Evolutionary conservation across 192 early-diverging fungal genomes (phyloP), one percentile per base, ranked within the genome.

Genomic region (Linnemannia exigua): DNA sequence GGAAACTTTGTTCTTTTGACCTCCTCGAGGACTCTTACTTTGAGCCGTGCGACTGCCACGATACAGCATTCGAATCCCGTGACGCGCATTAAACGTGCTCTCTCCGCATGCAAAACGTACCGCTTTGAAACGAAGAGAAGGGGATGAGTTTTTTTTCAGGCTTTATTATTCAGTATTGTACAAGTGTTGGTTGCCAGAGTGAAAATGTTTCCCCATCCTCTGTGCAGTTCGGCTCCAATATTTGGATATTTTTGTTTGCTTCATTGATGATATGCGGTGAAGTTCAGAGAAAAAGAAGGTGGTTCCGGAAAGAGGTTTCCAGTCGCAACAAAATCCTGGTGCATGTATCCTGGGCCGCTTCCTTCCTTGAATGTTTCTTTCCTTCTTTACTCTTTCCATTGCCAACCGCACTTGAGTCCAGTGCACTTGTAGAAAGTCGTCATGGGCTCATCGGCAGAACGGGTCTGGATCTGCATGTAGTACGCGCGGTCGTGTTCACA

Each of bases 381-480:
- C 2, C 54, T 9, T 15, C n/a, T 47, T 54, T 77, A 86, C 50
- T 94, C 94, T 77, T 93, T 93, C 95, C 95, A 96, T 71, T 93
- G 92, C 79, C 91, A 77, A 51, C 89, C 82, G 72, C 95, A 96
- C 36, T 91, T 76, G n/a, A 87, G 81, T 77, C 92, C 94, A 78
- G 92, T 93, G 86, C 96, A 96, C 80, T 94, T 96, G 90, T 94
- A 99, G 84, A 98, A 98, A 22, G 93, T 95, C 19, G 97, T 96
- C 92, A 94, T 96, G 22, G 98, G 97, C 88, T 99, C 98, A 90
- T 99, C 98, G 15, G 97, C 97, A 17, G 96, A 97, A 46, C 97
- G 94, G 54, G 95, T 97, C 87, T 99, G 97, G 54, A 99, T 94
- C 86, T 95, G 94, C 93, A 96, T 94, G 84, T 94, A 99, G 87